Evolutionary conservation across 805 yeast genomes (phyloP).

Genomic region (Candida argentea): DNA sequence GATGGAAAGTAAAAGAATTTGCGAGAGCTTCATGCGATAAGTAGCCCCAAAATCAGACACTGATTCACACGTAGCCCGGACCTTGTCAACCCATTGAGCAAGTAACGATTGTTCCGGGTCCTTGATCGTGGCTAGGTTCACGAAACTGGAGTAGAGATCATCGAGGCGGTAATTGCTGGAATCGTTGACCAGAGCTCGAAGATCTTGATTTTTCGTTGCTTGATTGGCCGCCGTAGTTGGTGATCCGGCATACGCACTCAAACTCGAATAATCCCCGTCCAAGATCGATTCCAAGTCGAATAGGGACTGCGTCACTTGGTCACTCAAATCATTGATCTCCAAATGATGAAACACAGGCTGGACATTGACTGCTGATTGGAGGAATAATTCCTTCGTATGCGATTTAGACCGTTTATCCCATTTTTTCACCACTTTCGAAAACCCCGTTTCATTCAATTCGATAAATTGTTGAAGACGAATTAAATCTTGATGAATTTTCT

Average conservation of each 20-base stretch:
- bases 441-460: constrained; percentile 91
- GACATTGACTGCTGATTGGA: constrained; percentile 87
- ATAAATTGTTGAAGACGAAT: constrained; percentile 87
- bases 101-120: constrained; percentile 28
- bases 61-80: constrained; percentile 8
- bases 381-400: constrained; percentile 84
- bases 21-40: constrained; percentile 38
- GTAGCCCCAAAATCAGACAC: constrained; percentile 5
- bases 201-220: too few species aligned
- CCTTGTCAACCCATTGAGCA: constrained; percentile 30
- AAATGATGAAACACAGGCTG: constrained; percentile 94
- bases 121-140: constrained; percentile 38
- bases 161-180: constrained; percentile 21
- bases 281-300: constrained; percentile 60
- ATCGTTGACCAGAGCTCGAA: background rate
- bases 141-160: constrained; percentile 63
- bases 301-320: constrained; percentile 53
- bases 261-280: constrained; percentile 33
- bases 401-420: constrained; percentile 98
- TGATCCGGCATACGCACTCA: constrained; percentile 7
- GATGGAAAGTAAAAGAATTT: constrained; percentile 62
- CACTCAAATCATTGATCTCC: constrained; percentile 77
- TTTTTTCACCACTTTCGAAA: constrained; percentile 88
- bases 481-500: constrained; percentile 80
- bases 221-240: background rate